Evolutionary conservation across 768 basidiomycete genomes (phyloP).

Genomic region (Auriculariales sp.): DNA sequence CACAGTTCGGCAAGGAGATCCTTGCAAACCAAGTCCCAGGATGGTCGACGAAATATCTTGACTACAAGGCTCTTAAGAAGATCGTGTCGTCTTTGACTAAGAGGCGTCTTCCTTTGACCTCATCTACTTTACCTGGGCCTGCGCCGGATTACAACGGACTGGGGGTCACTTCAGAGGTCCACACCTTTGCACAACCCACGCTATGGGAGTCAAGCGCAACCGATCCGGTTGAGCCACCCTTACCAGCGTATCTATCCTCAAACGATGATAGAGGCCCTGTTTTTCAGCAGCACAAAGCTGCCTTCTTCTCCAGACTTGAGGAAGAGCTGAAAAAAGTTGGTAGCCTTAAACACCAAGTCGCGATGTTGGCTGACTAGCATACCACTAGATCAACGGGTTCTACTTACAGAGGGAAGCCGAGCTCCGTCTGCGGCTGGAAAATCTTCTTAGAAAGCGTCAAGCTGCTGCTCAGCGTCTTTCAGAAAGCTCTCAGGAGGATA

Average conservation of each 20-base stretch:
- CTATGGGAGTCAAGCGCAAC: constrained; percentile 7
- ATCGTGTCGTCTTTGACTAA: constrained; percentile 91
- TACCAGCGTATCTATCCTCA: constrained; percentile 46
- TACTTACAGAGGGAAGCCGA: constrained; percentile 97
- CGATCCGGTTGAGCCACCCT: constrained; percentile 22
- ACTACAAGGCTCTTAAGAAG: constrained; percentile 98
- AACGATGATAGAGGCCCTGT: constrained; percentile 67
- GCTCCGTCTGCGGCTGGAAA: constrained; percentile 81
- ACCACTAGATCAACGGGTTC: constrained; percentile 81
- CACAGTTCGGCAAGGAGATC: constrained; percentile 93
- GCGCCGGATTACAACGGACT: constrained; percentile 13
- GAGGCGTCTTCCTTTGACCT: constrained; percentile 29
- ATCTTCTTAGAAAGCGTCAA: constrained; percentile 84
- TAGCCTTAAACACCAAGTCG: neutral
- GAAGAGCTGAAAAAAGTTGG: constrained; percentile 91
- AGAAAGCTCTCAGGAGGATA: constrained; percentile 34
- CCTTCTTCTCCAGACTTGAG: constrained; percentile 98
- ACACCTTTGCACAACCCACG: constrained; percentile 5
- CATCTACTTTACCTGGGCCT: constrained; percentile 17
- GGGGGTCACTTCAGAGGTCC: constrained; percentile 5
- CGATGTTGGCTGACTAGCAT: constrained; percentile 1
- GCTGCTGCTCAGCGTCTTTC: constrained; percentile 58
- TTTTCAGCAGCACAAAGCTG: constrained; percentile 89
- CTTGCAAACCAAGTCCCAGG: constrained; percentile 93
- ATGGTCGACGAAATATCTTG: constrained; percentile 90